phyloP scores from a whole-genome alignment of 2,329 filamentous ascomycete species.

The Epichloe gansuensis region DNA sequence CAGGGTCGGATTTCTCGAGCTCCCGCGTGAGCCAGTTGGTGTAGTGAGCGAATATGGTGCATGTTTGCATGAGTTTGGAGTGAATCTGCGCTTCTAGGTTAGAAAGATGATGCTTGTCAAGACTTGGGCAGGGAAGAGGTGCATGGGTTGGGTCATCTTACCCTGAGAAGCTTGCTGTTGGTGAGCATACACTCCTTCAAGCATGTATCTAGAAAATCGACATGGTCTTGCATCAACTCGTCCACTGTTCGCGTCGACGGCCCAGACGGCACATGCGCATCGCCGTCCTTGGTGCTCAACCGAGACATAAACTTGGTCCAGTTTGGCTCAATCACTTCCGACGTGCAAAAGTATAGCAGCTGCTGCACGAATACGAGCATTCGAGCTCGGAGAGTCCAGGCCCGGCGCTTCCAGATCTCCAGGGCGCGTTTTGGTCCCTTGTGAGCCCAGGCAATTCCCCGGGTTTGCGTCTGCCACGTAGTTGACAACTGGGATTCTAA shows the following conservation, averaged over 20 bases:
- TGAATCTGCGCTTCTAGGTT: slow-evolving; percentile 54
- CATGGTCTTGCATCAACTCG: slow-evolving; percentile 96
- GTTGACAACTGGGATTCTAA: slow-evolving; percentile 76
- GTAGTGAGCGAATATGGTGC: slow-evolving; percentile 85
- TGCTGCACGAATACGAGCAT: slow-evolving; percentile 98
- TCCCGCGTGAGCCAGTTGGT: slow-evolving; percentile 77
- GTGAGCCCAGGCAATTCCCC: slow-evolving; percentile 70
- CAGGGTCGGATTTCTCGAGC: slow-evolving; percentile 70
- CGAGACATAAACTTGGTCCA: slow-evolving; percentile 91
- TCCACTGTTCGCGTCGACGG: slow-evolving; percentile 59
- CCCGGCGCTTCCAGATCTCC: slow-evolving; percentile 84
- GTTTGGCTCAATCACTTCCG: slow-evolving; percentile 95
- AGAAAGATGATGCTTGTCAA: slow-evolving; percentile 6
- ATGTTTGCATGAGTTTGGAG: slow-evolving; percentile 92
- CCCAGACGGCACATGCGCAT: slow-evolving; percentile 15
- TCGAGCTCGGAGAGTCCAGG: slow-evolving; percentile 80
- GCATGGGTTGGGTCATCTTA: slow-evolving; percentile 28
- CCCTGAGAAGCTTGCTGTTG: slow-evolving; percentile 84
- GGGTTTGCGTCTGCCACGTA: slow-evolving; percentile 83
- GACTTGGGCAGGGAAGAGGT: neutral
- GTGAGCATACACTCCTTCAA: slow-evolving; percentile 99
- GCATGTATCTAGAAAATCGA: slow-evolving; percentile 95
- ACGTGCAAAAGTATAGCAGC: slow-evolving; percentile 89
- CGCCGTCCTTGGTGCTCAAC: slow-evolving; percentile 49
- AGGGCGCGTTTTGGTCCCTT: slow-evolving; percentile 59